Conservation (phyloP, 2,329 filamentous ascomycete genomes). For the Hirsutella thompsonii region DNA sequence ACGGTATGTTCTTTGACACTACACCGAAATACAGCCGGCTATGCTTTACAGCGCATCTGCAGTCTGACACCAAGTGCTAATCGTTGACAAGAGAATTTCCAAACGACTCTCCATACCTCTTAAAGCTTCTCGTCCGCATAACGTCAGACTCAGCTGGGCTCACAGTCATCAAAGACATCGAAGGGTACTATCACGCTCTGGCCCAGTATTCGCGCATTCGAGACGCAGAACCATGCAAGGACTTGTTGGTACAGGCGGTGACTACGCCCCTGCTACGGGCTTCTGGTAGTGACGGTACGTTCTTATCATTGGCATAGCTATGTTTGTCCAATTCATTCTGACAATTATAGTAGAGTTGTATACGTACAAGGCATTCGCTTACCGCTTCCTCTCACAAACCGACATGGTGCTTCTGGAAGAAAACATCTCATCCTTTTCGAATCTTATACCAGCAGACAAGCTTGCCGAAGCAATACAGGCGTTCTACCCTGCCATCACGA, state of each 20-base stretch:
- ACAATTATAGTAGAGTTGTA: slow-evolving; percentile 1
- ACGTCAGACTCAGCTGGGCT: slow-evolving; percentile 8
- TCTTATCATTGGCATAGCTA: background rate
- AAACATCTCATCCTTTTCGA: slow-evolving; percentile 22
- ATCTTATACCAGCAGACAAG: slow-evolving; percentile 21
- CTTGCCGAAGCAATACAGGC: slow-evolving; percentile 29
- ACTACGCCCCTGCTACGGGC: slow-evolving; percentile 13
- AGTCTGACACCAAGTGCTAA: background rate
- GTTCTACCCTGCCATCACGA: slow-evolving; percentile 15
- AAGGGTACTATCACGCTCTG: slow-evolving; percentile 27
- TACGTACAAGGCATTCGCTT: slow-evolving; percentile 23
- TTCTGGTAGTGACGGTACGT: slow-evolving; percentile 8
- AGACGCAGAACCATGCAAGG: slow-evolving; percentile 7
- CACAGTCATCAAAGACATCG: slow-evolving; percentile 11
- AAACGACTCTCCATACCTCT: slow-evolving; percentile 14
- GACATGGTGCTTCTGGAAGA: slow-evolving; percentile 27
- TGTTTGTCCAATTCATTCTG: background rate
- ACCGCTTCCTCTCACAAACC: slow-evolving; percentile 22
- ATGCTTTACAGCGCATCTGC: too few relatives aligned
- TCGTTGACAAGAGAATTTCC: background rate
- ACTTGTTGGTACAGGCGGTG: slow-evolving; percentile 15
- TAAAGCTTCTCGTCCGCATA: slow-evolving; percentile 22
- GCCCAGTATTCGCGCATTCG: slow-evolving; percentile 19
- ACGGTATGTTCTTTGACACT: slow-evolving; percentile 10
- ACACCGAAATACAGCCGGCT: background rate